phyloP scores from a whole-genome alignment of 306 rosid genomes.

The Begonia peltatifolia region DNA sequence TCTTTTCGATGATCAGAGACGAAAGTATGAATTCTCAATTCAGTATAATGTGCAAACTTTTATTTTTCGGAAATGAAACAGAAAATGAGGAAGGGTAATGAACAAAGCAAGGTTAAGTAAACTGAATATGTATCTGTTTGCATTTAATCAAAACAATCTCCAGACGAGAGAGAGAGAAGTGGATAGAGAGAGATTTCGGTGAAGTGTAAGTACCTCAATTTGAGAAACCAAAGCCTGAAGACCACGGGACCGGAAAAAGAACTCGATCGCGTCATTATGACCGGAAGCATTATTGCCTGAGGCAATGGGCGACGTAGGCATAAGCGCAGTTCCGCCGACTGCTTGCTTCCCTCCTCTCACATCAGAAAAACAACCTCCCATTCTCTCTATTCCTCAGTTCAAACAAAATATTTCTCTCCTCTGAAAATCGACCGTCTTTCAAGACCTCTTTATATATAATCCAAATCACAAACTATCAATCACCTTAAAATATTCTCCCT shows the following conservation, averaged over 20 bases:
- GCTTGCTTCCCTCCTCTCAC: constrained; percentile 43
- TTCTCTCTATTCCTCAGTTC: constrained; percentile 3
- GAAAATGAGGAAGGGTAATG: no score
- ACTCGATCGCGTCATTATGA: constrained; percentile 58
- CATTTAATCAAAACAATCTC: no score
- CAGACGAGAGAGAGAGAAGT: not conserved
- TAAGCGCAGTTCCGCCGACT: constrained; percentile 28
- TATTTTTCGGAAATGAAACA: not conserved
- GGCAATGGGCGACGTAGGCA: not conserved
- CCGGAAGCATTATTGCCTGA: not conserved
- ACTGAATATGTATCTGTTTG: no score
- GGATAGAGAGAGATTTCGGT: not conserved
- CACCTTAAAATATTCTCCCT: not conserved
- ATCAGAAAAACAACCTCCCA: constrained; percentile 74
- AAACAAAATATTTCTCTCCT: not conserved
- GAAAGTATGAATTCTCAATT: no score
- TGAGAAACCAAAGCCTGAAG: constrained; percentile 21
- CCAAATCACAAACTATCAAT: not conserved
- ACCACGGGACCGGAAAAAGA: constrained; percentile 41
- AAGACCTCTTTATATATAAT: not conserved
- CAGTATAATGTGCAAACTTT: not conserved
- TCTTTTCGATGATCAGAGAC: no score
- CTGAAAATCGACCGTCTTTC: not conserved
- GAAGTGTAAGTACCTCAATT: constrained; percentile 26
- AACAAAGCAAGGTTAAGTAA: no score